Percentiles rank a stretch among this genome's conserved stretches.
These are phyloP conservation scores for Borovskyia barvae DNA, from an alignment of 208 protist species.

Conservation along the genomic window DNA sequence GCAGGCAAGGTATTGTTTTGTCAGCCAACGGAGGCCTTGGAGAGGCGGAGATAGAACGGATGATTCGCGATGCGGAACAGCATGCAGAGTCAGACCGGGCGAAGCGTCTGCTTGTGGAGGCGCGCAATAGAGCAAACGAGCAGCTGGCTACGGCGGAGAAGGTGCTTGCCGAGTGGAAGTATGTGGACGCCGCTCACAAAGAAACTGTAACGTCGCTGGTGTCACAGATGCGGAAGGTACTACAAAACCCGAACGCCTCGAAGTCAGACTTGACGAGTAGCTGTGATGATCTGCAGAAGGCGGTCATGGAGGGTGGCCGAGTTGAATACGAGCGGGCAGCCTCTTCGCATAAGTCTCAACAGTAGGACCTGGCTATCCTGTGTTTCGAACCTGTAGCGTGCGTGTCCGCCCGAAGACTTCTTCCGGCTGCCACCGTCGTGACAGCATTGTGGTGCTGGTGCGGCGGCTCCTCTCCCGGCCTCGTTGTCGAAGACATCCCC, in stretches of 20 bases:
- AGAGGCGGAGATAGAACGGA: conserved; percentile 84
- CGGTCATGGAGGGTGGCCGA: conserved; percentile 75
- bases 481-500: too few relatives aligned
- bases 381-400: too few relatives aligned
- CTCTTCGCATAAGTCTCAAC: conserved; percentile 46
- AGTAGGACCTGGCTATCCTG: too few relatives aligned
- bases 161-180: conserved; percentile 82
- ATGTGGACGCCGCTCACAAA: conserved; percentile 77
- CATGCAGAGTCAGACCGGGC: conserved; percentile 77
- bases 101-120: conserved; percentile 76
- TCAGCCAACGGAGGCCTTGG: conserved; percentile 73
- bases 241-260: conserved; percentile 68
- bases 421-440: too few relatives aligned
- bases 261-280: conserved; percentile 58
- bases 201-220: conserved; percentile 57
- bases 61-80: conserved; percentile 83
- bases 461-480: too few relatives aligned
- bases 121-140: conserved; percentile 83
- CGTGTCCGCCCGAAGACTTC: too few relatives aligned
- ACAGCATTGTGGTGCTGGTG: too few relatives aligned
- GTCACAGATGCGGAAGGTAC: conserved; percentile 52
- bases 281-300: conserved; percentile 82
- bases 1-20: conserved; percentile 96
- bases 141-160: conserved; percentile 68
- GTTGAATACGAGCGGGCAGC: conserved; percentile 80